Percentiles rank a stretch among this genome's conserved stretches.
Conservation (phyloP, 164 flowering plant genomes). For the Annona squamosa region DNA sequence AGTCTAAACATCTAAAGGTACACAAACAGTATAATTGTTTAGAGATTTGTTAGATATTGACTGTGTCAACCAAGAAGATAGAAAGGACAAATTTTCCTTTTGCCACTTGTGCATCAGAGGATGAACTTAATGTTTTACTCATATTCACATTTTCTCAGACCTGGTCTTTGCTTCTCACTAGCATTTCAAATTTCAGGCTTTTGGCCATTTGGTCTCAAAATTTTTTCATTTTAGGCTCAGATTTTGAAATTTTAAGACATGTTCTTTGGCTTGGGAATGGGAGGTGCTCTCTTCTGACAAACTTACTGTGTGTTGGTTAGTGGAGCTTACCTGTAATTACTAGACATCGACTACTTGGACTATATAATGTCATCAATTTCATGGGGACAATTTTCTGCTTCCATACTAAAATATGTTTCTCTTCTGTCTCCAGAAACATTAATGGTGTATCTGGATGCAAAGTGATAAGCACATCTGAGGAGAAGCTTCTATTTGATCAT, state of each 20-base stretch:
- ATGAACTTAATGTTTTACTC: too few species aligned
- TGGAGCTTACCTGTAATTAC: not conserved
- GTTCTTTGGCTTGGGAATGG: not conserved
- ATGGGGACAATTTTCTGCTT: not conserved
- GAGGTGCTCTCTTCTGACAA: not conserved
- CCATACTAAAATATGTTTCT: not conserved
- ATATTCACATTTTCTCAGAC: too few species aligned
- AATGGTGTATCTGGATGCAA: constrained; percentile 62
- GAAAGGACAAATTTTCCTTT: too few species aligned
- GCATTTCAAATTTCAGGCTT: not conserved
- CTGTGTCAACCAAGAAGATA: too few species aligned
- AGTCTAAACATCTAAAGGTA: not conserved
- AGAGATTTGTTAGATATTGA: too few species aligned
- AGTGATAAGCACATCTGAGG: constrained; percentile 42
- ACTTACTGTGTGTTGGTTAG: not conserved
- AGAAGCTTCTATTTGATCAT: constrained; percentile 46
- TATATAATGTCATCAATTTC: not conserved
- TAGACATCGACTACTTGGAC: not conserved
- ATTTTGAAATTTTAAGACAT: not conserved
- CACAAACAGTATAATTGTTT: not conserved
- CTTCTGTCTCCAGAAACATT: constrained; percentile 38
- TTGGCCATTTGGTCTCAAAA: not conserved
- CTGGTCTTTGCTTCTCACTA: too few species aligned
- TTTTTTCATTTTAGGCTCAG: not conserved
- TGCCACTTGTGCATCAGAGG: too few species aligned